Percentiles rank a stretch among this genome's conserved stretches.
Conservation (phyloP, 768 basidiomycete species). For the Omphalotus guepiniiformis region DNA sequence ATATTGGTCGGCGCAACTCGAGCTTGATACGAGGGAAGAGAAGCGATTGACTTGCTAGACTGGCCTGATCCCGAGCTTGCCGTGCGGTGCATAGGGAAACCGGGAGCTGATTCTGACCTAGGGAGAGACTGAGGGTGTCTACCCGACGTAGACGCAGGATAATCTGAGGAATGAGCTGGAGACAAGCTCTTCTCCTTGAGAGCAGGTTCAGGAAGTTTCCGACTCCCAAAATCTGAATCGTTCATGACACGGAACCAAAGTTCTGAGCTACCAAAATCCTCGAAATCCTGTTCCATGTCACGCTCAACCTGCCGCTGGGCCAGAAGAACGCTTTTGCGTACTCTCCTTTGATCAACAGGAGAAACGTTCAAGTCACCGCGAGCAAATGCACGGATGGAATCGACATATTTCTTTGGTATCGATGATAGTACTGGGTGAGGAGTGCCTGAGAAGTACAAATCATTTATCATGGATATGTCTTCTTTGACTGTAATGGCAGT, state of each 20-base stretch:
- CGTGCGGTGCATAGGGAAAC: conserved; percentile 35
- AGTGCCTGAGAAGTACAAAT: conserved; percentile 75
- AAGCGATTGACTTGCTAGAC: conserved; percentile 24
- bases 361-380: conserved; percentile 42
- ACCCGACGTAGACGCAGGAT: conserved; percentile 11
- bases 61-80: conserved; percentile 35
- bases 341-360: conserved; percentile 43
- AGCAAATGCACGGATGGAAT: conserved; percentile 66
- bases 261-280: conserved; percentile 82
- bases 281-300: conserved; percentile 90
- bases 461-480: conserved; percentile 86
- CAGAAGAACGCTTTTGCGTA: conserved; percentile 75
- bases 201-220: conserved; percentile 13
- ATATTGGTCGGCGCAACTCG: conserved; percentile 50
- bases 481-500: conserved; percentile 67
- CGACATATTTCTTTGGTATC: conserved; percentile 68
- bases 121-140: conserved; percentile 17
- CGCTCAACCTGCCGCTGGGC: conserved; percentile 84
- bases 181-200: conserved; percentile 10
- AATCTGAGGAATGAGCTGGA: conserved; percentile 12
- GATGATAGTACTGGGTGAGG: conserved; percentile 55
- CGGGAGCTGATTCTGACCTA: conserved; percentile 35
- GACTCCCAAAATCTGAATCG: conserved; percentile 48
- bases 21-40: conserved; percentile 19
- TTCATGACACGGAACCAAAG: conserved; percentile 88